Evolutionary conservation across 1,284 basidiomycete genomes (phyloP).

Genomic region (Malassezia yamatoensis): DNA sequence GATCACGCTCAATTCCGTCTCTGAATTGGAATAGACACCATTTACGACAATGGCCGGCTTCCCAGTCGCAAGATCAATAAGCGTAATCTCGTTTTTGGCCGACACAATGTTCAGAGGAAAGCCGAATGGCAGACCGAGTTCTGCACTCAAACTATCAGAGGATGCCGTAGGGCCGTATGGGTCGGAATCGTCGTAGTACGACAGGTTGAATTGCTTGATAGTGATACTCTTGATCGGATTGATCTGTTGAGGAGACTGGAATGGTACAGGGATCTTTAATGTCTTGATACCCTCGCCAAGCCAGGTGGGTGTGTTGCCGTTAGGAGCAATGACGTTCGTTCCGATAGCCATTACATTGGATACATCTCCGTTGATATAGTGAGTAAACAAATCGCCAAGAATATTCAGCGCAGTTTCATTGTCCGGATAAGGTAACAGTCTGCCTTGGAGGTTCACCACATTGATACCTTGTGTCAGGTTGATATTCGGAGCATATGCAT

Average conservation of each 20-base stretch:
- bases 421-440: slow-evolving; percentile 56
- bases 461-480: slow-evolving; percentile 52
- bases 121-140: slow-evolving; percentile 65
- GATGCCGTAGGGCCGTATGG: slow-evolving; percentile 58
- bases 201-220: slow-evolving; percentile 59
- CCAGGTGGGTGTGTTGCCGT: slow-evolving; percentile 59
- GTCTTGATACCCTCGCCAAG: slow-evolving; percentile 58
- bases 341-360: slow-evolving; percentile 59
- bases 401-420: slow-evolving; percentile 52
- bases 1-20: slow-evolving; percentile 25
- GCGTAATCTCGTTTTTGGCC: slow-evolving; percentile 58
- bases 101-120: slow-evolving; percentile 59
- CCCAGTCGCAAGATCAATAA: slow-evolving; percentile 56
- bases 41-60: slow-evolving; percentile 51
- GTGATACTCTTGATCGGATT: slow-evolving; percentile 61
- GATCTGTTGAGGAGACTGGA: slow-evolving; percentile 56
- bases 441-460: slow-evolving; percentile 58
- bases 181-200: slow-evolving; percentile 53
- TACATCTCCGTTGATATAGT: slow-evolving; percentile 61
- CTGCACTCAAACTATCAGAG: slow-evolving; percentile 58
- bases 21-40: slow-evolving; percentile 21
- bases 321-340: slow-evolving; percentile 50
- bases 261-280: slow-evolving; percentile 57
- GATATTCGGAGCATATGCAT: slow-evolving; percentile 50
- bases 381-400: slow-evolving; percentile 61